These are phyloP conservation scores for Aureobasidium sp. DNA, from an alignment of 2,329 filamentous ascomycete genomes.

Conservation along the genomic window DNA sequence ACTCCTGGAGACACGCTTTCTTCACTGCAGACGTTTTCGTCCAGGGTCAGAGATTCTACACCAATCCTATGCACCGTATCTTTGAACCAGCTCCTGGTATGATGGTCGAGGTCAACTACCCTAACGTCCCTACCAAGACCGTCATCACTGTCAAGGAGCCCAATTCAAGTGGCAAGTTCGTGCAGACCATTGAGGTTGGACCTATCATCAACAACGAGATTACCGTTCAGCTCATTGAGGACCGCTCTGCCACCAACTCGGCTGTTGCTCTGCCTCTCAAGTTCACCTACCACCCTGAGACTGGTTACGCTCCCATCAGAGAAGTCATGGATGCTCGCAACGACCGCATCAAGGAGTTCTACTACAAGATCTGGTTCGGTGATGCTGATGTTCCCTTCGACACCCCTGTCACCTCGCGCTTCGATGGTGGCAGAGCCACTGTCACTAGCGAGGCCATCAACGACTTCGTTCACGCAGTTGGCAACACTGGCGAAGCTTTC, in stretches of 20 bases:
- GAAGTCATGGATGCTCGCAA: constrained; percentile 96
- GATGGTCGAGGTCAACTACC: constrained; percentile 78
- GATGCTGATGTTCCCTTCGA: constrained; percentile 78
- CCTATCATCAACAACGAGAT: constrained; percentile 72
- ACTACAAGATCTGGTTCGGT: constrained; percentile 97
- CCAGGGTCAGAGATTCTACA: constrained; percentile 94
- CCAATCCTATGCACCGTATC: constrained; percentile 88
- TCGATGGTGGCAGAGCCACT: constrained; percentile 79
- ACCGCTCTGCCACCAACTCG: constrained; percentile 76
- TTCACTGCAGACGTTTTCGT: constrained; percentile 91
- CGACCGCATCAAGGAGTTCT: constrained; percentile 98
- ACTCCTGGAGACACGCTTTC: constrained; percentile 91
- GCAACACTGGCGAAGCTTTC: constrained; percentile 95
- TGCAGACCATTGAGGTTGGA: constrained; percentile 82
- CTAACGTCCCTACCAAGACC: constrained; percentile 76
- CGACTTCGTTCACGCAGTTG: constrained; percentile 97
- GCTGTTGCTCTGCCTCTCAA: constrained; percentile 76
- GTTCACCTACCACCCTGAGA: constrained; percentile 91
- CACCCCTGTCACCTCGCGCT: constrained; percentile 74
- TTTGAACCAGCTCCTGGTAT: constrained; percentile 81
- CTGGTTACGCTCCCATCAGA: constrained; percentile 92
- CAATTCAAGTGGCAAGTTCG: constrained; percentile 74
- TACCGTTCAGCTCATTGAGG: constrained; percentile 83
- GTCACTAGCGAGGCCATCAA: constrained; percentile 92
- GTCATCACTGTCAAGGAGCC: constrained; percentile 83